These are phyloP conservation scores for Vigna hirtella DNA, from an alignment of 306 rosid genomes.

Conservation along the genomic window DNA sequence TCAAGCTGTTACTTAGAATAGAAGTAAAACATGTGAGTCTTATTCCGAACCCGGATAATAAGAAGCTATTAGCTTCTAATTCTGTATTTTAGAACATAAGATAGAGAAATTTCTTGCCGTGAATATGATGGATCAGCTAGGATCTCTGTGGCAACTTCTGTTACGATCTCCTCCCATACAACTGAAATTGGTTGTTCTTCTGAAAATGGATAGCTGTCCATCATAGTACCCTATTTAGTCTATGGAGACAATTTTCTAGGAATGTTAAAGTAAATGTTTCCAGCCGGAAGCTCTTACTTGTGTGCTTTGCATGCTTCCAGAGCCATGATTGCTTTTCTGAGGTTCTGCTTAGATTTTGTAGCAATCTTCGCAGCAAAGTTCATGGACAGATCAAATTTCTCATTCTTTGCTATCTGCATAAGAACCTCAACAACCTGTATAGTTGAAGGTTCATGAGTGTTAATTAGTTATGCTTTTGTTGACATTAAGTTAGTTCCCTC, in stretches of 20 bases:
- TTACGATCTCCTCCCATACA: slow-evolving; percentile 81
- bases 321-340: slow-evolving; percentile 88
- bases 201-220: slow-evolving; percentile 80
- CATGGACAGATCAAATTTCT: slow-evolving; percentile 71
- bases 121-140: slow-evolving; percentile 74
- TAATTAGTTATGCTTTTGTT: not conserved
- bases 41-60: not conserved
- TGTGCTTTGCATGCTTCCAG: slow-evolving; percentile 94
- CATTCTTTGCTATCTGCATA: slow-evolving; percentile 69
- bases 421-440: slow-evolving; percentile 78
- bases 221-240: slow-evolving; percentile 44
- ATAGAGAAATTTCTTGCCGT: slow-evolving; percentile 52
- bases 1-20: not conserved
- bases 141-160: slow-evolving; percentile 76
- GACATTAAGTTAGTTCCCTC: slow-evolving; percentile 9
- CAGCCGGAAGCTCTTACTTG: slow-evolving; percentile 56
- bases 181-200: slow-evolving; percentile 85
- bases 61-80: not conserved
- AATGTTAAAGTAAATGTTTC: slow-evolving; percentile 8
- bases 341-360: slow-evolving; percentile 73
- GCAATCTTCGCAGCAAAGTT: slow-evolving; percentile 81
- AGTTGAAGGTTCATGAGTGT: slow-evolving; percentile 26
- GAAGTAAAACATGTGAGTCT: not conserved
- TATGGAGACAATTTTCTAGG: not conserved
- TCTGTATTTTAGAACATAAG: not conserved